phyloP scores from a whole-genome alignment of 164 flowering plant species.

The Magnolia officinalis region DNA sequence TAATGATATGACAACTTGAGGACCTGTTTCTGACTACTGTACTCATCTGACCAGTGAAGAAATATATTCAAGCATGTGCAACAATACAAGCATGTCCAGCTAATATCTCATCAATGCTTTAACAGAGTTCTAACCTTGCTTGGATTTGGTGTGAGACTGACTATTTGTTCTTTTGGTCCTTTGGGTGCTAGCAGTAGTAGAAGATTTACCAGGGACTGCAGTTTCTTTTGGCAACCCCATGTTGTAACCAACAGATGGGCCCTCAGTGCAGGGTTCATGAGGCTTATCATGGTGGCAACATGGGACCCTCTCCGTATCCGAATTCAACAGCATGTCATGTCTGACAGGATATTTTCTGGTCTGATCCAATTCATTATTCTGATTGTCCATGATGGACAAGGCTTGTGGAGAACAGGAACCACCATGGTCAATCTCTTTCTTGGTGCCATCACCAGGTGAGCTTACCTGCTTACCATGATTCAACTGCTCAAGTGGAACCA shows the following conservation, averaged over 20 bases:
- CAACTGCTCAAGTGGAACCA: constrained; percentile 15
- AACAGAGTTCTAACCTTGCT: constrained; percentile 36
- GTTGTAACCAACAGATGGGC: constrained; percentile 18
- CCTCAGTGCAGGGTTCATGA: constrained; percentile 22
- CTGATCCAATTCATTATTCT: constrained; percentile 14
- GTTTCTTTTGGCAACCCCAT: constrained; percentile 26
- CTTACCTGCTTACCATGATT: constrained; percentile 24
- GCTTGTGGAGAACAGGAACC: constrained; percentile 8
- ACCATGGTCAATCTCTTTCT: constrained; percentile 7
- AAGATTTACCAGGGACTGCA: constrained; percentile 15
- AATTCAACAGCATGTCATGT: constrained; percentile 5
- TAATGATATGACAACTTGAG: background rate
- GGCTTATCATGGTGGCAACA: constrained; percentile 12
- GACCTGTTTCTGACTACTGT: background rate
- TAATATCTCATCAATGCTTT: background rate
- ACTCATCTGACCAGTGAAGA: background rate
- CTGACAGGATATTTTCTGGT: constrained; percentile 8
- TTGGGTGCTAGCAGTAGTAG: constrained; percentile 11
- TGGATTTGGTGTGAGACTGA: constrained; percentile 20
- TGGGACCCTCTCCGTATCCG: constrained; percentile 14
- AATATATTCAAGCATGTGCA: background rate
- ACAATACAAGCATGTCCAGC: background rate
- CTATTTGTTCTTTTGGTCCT: constrained; percentile 14
- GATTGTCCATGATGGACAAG: constrained; percentile 1
- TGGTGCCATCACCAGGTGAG: constrained; percentile 7